phyloP scores from a whole-genome alignment of 805 yeast species.

The Sugiyamaella valdiviana region DNA sequence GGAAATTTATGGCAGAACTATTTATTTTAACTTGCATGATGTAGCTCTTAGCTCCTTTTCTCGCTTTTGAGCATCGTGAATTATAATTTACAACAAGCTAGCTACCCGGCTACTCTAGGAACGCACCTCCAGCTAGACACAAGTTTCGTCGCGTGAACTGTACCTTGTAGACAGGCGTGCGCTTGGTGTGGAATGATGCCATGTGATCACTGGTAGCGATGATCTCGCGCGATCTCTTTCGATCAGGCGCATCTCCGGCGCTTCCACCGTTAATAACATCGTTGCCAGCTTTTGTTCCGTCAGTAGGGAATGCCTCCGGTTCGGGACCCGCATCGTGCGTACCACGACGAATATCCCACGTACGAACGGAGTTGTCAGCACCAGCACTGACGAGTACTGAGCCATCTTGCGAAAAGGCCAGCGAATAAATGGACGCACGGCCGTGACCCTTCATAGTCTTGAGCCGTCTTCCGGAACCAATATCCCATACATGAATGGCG shows the following conservation, averaged over 20 bases:
- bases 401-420: slow-evolving; percentile 82
- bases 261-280: slow-evolving; percentile 11
- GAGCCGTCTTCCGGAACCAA: slow-evolving; percentile 80
- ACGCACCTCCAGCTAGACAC: slow-evolving; percentile 91
- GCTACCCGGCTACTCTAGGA: slow-evolving; percentile 35
- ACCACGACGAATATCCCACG: slow-evolving; percentile 89
- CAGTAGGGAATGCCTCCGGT: slow-evolving; percentile 57
- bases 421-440: slow-evolving; percentile 72
- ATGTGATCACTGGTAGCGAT: slow-evolving; percentile 84
- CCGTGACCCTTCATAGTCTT: slow-evolving; percentile 97
- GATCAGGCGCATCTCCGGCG: slow-evolving; percentile 9
- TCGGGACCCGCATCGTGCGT: slow-evolving; percentile 72
- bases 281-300: slow-evolving; percentile 9
- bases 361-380: slow-evolving; percentile 86
- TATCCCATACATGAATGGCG: slow-evolving; percentile 85
- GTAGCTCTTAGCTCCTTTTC: too few relatives aligned
- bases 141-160: slow-evolving; percentile 86
- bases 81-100: neutral
- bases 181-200: slow-evolving; percentile 89
- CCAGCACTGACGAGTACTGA: slow-evolving; percentile 85
- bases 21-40: too few relatives aligned
- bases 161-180: slow-evolving; percentile 89
- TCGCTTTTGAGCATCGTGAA: too few relatives aligned
- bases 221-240: slow-evolving; percentile 53
- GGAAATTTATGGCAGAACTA: too few relatives aligned